A percentile compares a stretch with the other conserved stretches of the same genome.
These are phyloP conservation scores for Chloranthus sessilifolius DNA, from an alignment of 164 flowering plant species.

Conservation along the genomic window DNA sequence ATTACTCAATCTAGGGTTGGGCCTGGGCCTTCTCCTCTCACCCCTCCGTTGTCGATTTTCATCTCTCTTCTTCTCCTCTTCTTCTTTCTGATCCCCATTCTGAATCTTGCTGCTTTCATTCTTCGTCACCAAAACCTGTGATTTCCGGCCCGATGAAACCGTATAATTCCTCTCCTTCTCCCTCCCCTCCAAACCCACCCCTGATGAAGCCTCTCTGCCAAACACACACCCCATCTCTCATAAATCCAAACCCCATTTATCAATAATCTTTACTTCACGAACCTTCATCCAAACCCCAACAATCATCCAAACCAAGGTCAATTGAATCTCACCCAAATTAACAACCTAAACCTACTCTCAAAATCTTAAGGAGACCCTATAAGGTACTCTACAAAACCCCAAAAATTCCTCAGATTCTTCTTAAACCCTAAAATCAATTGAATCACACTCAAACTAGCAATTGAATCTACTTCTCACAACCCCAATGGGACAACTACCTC, in stretches of 20 bases:
- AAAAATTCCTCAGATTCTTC: too few species aligned
- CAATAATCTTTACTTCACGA: constrained; percentile 7
- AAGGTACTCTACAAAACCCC: too few species aligned
- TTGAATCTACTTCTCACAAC: too few species aligned
- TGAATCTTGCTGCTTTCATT: constrained; percentile 11
- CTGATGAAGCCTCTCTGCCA: constrained; percentile 29
- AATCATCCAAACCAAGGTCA: not conserved
- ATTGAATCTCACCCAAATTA: too few species aligned
- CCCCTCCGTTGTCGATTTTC: constrained; percentile 7
- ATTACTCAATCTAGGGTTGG: constrained; percentile 36
- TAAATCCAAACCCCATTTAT: constrained; percentile 16
- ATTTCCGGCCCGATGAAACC: constrained; percentile 13
- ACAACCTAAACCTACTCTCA: too few species aligned
- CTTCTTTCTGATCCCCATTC: constrained; percentile 22
- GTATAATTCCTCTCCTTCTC: constrained; percentile 9
- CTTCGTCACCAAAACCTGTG: constrained; percentile 11
- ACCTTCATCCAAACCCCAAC: constrained; percentile 5
- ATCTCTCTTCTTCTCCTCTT: constrained; percentile 14
- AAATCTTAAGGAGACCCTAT: too few species aligned
- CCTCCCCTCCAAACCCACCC: constrained; percentile 15
- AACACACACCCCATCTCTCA: constrained; percentile 49
- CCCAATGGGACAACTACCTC: too few species aligned
- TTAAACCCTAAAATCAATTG: too few species aligned
- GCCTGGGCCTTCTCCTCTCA: constrained; percentile 28
- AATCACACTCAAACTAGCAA: too few species aligned